Percentiles rank a stretch among this genome's conserved stretches.
Conservation (phyloP, 1,284 basidiomycete species). For the Boletus austroedulis region DNA sequence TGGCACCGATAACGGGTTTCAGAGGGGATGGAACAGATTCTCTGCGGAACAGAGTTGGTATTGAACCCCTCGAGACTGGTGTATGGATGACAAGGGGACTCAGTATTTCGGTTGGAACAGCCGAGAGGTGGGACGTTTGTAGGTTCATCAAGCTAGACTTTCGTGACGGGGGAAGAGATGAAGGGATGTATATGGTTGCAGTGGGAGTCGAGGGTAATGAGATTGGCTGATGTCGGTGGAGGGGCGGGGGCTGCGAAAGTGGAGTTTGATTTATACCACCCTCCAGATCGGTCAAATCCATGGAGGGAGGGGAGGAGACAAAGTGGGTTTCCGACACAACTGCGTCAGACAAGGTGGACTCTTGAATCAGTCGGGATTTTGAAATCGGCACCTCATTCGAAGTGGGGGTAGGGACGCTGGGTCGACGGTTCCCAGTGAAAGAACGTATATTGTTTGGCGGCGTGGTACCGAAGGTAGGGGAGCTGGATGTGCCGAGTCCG, state of each 20-base stretch:
- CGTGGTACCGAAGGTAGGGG: neutral
- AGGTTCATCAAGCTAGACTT: conserved; percentile 34
- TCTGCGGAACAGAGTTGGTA: conserved; percentile 19
- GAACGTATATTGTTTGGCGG: neutral
- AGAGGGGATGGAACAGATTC: conserved; percentile 32
- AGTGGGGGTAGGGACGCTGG: neutral
- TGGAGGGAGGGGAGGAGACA: conserved; percentile 19
- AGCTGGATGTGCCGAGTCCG: neutral
- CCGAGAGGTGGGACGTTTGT: conserved; percentile 33
- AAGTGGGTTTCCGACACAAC: conserved; percentile 1
- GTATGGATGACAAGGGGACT: conserved; percentile 48
- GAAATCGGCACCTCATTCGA: neutral
- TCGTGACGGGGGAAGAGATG: conserved; percentile 11
- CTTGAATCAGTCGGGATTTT: conserved; percentile 2
- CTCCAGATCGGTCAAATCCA: conserved; percentile 8
- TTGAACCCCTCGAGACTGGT: conserved; percentile 28
- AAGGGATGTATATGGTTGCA: conserved; percentile 18
- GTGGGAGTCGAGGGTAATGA: conserved; percentile 35
- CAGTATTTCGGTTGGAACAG: conserved; percentile 40
- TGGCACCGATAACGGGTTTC: conserved; percentile 16
- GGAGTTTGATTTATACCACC: conserved; percentile 11
- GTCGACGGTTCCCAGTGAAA: neutral
- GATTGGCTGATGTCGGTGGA: conserved; percentile 30
- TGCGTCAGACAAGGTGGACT: neutral
- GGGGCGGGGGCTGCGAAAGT: conserved; percentile 26